A percentile compares a stretch with the other conserved stretches of the same genome.
These are phyloP conservation scores for Talaromyces sp. DNA, from an alignment of 2,329 filamentous ascomycete genomes.

Conservation along the genomic window DNA sequence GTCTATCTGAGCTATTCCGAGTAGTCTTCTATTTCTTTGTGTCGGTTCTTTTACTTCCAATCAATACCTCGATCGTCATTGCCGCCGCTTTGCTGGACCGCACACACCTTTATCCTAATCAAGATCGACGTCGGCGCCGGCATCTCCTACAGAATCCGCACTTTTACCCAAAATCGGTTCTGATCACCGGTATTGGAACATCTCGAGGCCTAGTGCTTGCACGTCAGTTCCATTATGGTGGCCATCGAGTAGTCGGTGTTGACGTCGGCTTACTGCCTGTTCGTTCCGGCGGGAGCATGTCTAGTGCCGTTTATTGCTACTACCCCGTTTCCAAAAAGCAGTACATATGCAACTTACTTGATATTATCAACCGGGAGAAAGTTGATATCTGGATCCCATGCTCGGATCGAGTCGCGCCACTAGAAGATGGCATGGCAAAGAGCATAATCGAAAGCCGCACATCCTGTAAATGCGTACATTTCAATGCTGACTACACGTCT, in stretches of 20 bases:
- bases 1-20: conserved; percentile 7
- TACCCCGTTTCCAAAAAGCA: conserved; percentile 43
- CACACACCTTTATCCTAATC: conserved; percentile 23
- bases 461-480: conserved; percentile 58
- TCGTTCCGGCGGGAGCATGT: conserved; percentile 53
- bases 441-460: conserved; percentile 55
- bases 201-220: conserved; percentile 63
- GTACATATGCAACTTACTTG: conserved; percentile 54
- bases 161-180: conserved; percentile 49
- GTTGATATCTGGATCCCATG: conserved; percentile 70
- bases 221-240: conserved; percentile 56
- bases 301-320: conserved; percentile 51
- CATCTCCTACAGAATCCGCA: conserved; percentile 23
- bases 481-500: conserved; percentile 51
- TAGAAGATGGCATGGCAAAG: conserved; percentile 62
- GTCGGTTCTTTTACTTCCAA: conserved; percentile 37
- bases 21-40: not conserved
- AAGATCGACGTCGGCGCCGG: conserved; percentile 16
- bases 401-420: conserved; percentile 59
- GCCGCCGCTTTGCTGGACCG: conserved; percentile 26
- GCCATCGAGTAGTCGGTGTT: conserved; percentile 66
- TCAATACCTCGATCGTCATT: conserved; percentile 43
- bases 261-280: conserved; percentile 52
- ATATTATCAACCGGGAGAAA: conserved; percentile 54
- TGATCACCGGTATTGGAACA: conserved; percentile 70